phyloP scores from a whole-genome alignment of 1,284 basidiomycete species.

The Spongiforma sp. region DNA sequence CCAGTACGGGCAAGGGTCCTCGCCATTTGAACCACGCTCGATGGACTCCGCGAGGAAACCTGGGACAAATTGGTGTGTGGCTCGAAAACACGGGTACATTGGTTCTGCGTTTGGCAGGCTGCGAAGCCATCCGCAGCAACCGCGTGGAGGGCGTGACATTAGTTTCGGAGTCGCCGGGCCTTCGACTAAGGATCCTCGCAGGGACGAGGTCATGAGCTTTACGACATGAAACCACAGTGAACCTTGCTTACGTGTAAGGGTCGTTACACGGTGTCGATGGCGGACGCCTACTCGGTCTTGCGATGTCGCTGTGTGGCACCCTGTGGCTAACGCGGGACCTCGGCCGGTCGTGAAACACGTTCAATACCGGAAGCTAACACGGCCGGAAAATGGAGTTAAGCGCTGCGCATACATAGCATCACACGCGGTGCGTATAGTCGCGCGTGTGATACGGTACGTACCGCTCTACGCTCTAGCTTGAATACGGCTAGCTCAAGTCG shows the following conservation, averaged over 20 bases:
- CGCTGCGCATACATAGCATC: neutral
- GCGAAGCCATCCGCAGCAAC: neutral
- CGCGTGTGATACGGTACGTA: slow-evolving; percentile 20
- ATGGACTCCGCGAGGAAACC: neutral
- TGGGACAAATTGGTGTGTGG: neutral
- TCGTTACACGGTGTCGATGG: too few species aligned
- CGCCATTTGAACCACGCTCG: slow-evolving; percentile 27
- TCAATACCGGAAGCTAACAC: slow-evolving; percentile 27
- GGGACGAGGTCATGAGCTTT: neutral
- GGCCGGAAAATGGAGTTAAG: slow-evolving; percentile 4
- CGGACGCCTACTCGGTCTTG: too few species aligned
- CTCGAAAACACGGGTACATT: neutral
- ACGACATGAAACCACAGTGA: neutral
- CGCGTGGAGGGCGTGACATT: neutral
- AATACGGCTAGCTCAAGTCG: slow-evolving; percentile 26
- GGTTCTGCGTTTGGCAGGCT: neutral
- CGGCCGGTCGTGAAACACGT: slow-evolving; percentile 20
- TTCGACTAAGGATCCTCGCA: neutral
- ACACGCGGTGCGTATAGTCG: neutral
- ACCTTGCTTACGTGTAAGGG: slow-evolving; percentile 5
- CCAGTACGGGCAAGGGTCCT: slow-evolving; percentile 13
- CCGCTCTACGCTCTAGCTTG: slow-evolving; percentile 32
- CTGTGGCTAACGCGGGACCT: neutral
- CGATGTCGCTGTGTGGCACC: neutral
- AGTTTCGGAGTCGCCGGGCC: neutral